Percentiles rank a stretch among this genome's conserved stretches.
These are phyloP conservation scores for Nigrospora sphaerica DNA, from an alignment of 2,329 filamentous ascomycete genomes.

Conservation along the genomic window DNA sequence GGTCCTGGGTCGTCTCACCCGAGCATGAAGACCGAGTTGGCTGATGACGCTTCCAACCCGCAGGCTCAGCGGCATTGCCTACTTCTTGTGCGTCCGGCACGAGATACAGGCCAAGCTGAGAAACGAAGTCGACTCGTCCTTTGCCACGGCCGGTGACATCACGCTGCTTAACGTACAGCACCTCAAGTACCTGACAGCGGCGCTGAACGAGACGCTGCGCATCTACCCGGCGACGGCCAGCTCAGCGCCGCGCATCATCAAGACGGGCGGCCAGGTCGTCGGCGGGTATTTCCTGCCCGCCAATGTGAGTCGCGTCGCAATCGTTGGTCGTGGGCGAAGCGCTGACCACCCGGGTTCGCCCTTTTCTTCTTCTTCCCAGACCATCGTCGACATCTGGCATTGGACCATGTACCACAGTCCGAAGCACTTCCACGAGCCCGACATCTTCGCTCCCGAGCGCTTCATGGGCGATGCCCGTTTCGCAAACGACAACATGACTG, in stretches of 20 bases:
- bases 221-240: background rate
- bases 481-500: background rate
- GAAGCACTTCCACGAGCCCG: background rate
- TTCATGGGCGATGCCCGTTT: background rate
- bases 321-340: too few relatives aligned
- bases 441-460: background rate
- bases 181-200: background rate
- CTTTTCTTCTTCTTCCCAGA: too few relatives aligned
- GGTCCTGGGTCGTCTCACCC: too few relatives aligned
- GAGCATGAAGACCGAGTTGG: too few relatives aligned
- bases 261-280: background rate
- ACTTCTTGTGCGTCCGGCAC: background rate
- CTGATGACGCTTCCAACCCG: too few relatives aligned
- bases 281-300: background rate
- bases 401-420: slow-evolving; percentile 1
- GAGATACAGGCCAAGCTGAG: background rate
- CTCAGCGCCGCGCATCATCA: background rate
- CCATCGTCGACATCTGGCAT: background rate
- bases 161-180: background rate
- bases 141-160: background rate
- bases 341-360: too few relatives aligned
- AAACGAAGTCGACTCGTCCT: background rate
- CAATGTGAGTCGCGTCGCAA: too few relatives aligned
- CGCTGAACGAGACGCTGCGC: background rate
- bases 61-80: background rate